Base-by-base conservation (phyloP, 2,329 filamentous ascomycete genomes). In the Arthrinium puccinioides region DNA sequence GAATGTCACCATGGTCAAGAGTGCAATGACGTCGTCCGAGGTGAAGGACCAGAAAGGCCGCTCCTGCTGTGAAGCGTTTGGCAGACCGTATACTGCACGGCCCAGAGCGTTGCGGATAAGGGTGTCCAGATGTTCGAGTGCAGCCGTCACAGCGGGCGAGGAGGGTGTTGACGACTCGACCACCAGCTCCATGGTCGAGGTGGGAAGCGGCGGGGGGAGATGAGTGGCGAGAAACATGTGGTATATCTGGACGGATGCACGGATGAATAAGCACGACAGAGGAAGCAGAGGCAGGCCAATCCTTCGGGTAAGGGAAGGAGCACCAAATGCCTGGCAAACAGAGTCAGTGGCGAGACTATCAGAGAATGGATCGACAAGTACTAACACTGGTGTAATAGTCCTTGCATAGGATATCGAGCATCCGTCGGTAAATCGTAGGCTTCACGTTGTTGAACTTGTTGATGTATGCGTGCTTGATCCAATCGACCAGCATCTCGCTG, bases 381-480 rank as follows among this genome's bases (percentile, higher is more conserved):
- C 79, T 62, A 56, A 84, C 83, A 56, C 96, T 90, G 1, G 88
- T 90, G 57, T 98, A 98, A 62, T 98, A 98, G 59, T 98, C 92
- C 60, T 97, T 97, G 47, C 88, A 89, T 7, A 98, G 67, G 5
- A 98, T 86, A 54, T 98, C 94, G 13, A 97, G 74, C 55, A 92
- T 95, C 18, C 88, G 79, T 36, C 79, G 76, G 59, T 98, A 98
- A 39, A 98, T 84, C 6, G 76, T 78, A 4, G 92, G 92, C 46
- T 92, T 90, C 48, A 89, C 88, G 51, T 94, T 95, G 69, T 98
- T 98, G 67, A 98, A 98, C 57, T 98, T 98, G 56, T 82, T 89
- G 57, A 98, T 94, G 57, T 97, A 98, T 16, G 87, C 87, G 56
- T 98, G 94, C 60, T 98, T 98, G 59, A 96, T 76, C 76, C 86